Evolutionary conservation across 2,329 filamentous ascomycete genomes (phyloP).

Genomic region (Proliferodiscus dingleyae): DNA sequence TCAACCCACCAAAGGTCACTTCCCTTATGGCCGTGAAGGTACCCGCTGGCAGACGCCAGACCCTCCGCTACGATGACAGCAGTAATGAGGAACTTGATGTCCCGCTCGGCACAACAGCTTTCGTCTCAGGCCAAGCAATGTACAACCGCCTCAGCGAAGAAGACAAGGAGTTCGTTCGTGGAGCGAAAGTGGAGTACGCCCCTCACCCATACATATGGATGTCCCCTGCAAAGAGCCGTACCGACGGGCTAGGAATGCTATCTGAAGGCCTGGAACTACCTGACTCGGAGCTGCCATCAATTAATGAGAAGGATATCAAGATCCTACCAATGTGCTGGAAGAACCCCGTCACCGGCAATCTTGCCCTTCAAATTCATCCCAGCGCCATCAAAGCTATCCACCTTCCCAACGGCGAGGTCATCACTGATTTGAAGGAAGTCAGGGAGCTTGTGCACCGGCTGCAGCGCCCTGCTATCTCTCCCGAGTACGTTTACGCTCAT

Average conservation of each 20-base stretch:
- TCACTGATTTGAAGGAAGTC: conserved; percentile 64
- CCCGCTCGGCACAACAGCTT: conserved; percentile 71
- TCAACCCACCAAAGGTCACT: conserved; percentile 70
- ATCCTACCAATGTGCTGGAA: conserved; percentile 72
- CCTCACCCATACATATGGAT: conserved; percentile 83
- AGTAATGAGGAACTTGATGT: conserved; percentile 61
- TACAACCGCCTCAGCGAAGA: conserved; percentile 60
- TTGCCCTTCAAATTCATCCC: conserved; percentile 71
- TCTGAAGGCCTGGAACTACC: conserved; percentile 62
- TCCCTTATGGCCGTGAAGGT: conserved; percentile 70
- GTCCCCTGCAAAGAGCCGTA: conserved; percentile 59
- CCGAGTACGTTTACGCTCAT: conserved; percentile 63
- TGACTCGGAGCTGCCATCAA: conserved; percentile 53
- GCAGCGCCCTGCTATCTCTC: conserved; percentile 68
- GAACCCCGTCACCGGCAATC: conserved; percentile 64
- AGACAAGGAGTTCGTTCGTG: conserved; percentile 63
- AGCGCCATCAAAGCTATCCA: conserved; percentile 67
- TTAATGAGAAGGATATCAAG: conserved; percentile 64
- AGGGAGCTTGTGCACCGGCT: conserved; percentile 66
- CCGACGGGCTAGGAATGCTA: conserved; percentile 66
- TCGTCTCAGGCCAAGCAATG: conserved; percentile 67
- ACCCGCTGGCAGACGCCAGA: conserved; percentile 61
- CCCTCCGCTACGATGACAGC: conserved; percentile 68
- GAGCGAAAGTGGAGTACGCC: conserved; percentile 67
- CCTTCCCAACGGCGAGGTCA: conserved; percentile 57